Evolutionary conservation across 257 asterid species (phyloP).

Genomic region (Mentha longifolia): DNA sequence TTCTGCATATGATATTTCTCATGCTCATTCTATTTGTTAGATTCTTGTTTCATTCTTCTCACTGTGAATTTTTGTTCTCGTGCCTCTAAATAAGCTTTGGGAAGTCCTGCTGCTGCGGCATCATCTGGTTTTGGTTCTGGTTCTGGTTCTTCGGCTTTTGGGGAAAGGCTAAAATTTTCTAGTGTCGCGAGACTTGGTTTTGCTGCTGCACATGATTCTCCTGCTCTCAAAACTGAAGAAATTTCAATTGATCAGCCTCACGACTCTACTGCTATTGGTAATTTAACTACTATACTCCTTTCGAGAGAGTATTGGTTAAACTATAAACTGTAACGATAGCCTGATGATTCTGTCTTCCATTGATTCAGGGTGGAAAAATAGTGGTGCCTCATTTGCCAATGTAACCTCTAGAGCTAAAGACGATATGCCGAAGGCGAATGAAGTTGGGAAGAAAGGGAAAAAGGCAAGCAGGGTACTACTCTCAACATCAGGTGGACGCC

Average conservation of each 20-base stretch:
- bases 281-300: neutral
- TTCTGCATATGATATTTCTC: neutral
- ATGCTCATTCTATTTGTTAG: neutral
- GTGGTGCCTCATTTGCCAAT: slow-evolving; percentile 64
- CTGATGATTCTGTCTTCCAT: neutral
- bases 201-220: slow-evolving; percentile 94
- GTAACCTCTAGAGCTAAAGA: slow-evolving; percentile 61
- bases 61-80: slow-evolving; percentile 31
- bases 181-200: slow-evolving; percentile 90
- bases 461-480: slow-evolving; percentile 68
- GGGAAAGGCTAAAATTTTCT: slow-evolving; percentile 68
- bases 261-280: slow-evolving; percentile 55
- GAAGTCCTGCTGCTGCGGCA: slow-evolving; percentile 59
- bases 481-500: slow-evolving; percentile 88
- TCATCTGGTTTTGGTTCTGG: neutral
- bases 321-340: no score
- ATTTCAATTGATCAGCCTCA: slow-evolving; percentile 35
- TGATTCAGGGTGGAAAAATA: slow-evolving; percentile 46
- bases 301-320: neutral
- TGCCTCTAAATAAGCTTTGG: slow-evolving; percentile 59
- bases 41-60: neutral
- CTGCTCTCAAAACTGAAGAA: slow-evolving; percentile 25
- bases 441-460: slow-evolving; percentile 75
- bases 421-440: slow-evolving; percentile 37
- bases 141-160: slow-evolving; percentile 56